Base-by-base conservation (phyloP, 208 protist genomes). In the Herpetomonas samuelpessoai region DNA sequence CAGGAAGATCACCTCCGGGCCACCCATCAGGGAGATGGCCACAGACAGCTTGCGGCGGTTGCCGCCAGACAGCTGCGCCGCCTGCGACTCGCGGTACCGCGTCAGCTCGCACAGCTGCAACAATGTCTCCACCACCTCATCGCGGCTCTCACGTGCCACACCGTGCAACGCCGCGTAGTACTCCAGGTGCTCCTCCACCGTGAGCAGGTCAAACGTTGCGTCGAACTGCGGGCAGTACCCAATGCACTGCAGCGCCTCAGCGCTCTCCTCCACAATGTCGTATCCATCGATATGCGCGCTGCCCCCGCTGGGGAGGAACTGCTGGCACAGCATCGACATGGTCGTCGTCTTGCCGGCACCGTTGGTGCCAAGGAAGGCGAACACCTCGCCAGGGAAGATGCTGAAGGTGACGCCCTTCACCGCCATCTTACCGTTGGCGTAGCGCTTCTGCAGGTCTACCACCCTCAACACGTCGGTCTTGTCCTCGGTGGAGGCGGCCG, bases 181-280 rank as follows among this genome's bases (percentile, higher is more conserved):
- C 28, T 63, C n/a, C 2, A 99, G 61, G 75, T 98, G 96, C 68
- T 99, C 96, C 21, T 88, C 56, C 41, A 88, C 82, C 25, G 95
- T 98, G 35, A 98, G 65, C 57, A 98, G 74, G 27, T 92, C 83
- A 51, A 96, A 86, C 1, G 92, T 69, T 7, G 97, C 83, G 74
- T 98, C 96, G 76, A 97, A 97, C 77, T 99, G 97, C 48, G 96
- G 96, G 77, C 97, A 99, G 53, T 98, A 95, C 22, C 97, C 97
- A 47, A 98, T 88, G 59, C 57, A 85, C 54, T 53, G 78, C 31
- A 86, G 62, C 16, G 81, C 81, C 30, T 79, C 71, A 14, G 38
- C 27, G 25, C 68, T 73, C 31, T 88, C 50, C 0, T 52, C 25
- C 1, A 83, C 59, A 46, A 87, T 74, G 64, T 88, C 62, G 44